A percentile compares a stretch with the other conserved stretches of the same genome.
Evolutionary conservation across 2,329 filamentous ascomycete species (phyloP).

Genomic region (Xylariaceae sp.): DNA sequence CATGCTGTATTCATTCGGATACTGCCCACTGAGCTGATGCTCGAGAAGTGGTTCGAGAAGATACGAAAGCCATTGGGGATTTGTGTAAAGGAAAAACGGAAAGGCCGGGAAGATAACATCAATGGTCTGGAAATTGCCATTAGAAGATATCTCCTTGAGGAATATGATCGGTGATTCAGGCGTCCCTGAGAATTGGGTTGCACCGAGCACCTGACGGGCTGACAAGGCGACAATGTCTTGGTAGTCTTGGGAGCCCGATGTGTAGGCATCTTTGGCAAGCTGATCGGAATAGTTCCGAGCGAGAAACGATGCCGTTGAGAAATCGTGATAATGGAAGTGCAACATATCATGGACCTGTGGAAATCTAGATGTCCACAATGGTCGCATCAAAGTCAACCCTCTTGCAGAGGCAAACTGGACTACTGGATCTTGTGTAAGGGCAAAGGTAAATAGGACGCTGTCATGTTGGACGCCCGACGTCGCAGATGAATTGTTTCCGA

Average conservation of each 20-base stretch:
- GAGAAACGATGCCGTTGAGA: conserved; percentile 56
- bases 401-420: conserved; percentile 74
- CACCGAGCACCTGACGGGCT: conserved; percentile 76
- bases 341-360: conserved; percentile 58
- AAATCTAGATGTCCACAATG: conserved; percentile 77
- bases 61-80: conserved; percentile 75
- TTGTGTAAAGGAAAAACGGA: conserved; percentile 83
- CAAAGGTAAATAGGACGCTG: conserved; percentile 69
- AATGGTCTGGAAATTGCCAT: conserved; percentile 81
- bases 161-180: conserved; percentile 70
- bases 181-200: conserved; percentile 70
- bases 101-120: conserved; percentile 85
- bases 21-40: conserved; percentile 77
- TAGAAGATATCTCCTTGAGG: conserved; percentile 80
- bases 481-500: conserved; percentile 34
- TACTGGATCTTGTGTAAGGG: conserved; percentile 73
- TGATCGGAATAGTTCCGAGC: conserved; percentile 72
- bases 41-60: conserved; percentile 76
- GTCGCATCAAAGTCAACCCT: conserved; percentile 73
- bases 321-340: conserved; percentile 73
- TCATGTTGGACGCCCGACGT: conserved; percentile 35
- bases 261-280: conserved; percentile 65
- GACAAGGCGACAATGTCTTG: conserved; percentile 74
- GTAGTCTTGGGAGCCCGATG: conserved; percentile 71
- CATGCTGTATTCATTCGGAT: conserved; percentile 78